A percentile compares a stretch with the other conserved stretches of the same genome.
These are phyloP conservation scores for Acorus calamus DNA, from an alignment of 106 monocot species.

Conservation along the genomic window DNA sequence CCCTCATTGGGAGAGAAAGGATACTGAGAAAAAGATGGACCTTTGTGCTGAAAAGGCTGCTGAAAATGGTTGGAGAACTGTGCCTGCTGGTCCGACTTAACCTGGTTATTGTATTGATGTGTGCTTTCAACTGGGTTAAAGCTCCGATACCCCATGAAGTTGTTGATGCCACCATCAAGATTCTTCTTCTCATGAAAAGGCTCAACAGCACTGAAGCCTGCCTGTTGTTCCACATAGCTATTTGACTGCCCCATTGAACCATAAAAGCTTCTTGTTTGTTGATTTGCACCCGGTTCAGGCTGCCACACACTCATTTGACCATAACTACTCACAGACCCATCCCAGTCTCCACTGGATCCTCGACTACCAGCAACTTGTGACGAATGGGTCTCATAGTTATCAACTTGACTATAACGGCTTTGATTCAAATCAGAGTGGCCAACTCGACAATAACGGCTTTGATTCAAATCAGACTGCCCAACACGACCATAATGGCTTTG, in stretches of 20 bases:
- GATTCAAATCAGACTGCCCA: too few species aligned
- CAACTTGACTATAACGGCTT: too few species aligned
- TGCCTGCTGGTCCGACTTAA: conserved; percentile 19
- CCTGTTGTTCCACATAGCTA: conserved; percentile 15
- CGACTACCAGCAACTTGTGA: conserved; percentile 1
- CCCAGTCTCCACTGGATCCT: conserved; percentile 21
- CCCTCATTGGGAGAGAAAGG: conserved; percentile 40
- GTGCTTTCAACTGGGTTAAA: conserved; percentile 32
- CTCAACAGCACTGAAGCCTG: conserved; percentile 20
- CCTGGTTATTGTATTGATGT: conserved; percentile 28
- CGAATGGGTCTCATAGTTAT: not conserved
- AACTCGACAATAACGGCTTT: too few species aligned
- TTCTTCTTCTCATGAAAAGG: conserved; percentile 8
- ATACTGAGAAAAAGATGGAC: conserved; percentile 24
- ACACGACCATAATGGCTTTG: too few species aligned
- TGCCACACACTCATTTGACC: conserved; percentile 26
- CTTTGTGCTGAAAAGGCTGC: conserved; percentile 28
- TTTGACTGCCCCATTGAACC: conserved; percentile 9
- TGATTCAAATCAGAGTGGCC: too few species aligned
- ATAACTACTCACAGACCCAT: conserved; percentile 14
- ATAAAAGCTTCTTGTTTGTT: conserved; percentile 24
- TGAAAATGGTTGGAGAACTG: conserved; percentile 37
- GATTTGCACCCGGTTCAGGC: conserved; percentile 26
- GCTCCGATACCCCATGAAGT: conserved; percentile 12
- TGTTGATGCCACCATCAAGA: conserved; percentile 11